Evolutionary conservation across 495 filamentous ascomycete species (phyloP), one percentile per base, ranked within the genome.

Genomic region (Aspergillus sclerotiicarbonarius): DNA sequence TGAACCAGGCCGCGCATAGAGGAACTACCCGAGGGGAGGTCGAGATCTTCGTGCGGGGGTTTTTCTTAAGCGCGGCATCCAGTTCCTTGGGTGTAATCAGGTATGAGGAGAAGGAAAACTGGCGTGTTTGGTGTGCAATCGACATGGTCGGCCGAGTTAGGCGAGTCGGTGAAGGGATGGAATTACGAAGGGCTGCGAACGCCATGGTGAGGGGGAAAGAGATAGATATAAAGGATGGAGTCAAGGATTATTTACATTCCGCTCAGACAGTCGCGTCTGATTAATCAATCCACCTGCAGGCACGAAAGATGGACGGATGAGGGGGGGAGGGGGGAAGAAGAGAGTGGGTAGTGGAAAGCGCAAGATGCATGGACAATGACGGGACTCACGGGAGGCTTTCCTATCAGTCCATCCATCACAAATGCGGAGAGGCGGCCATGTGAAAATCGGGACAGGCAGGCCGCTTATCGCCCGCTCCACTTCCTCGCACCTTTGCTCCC

Each of bases 1-100:
- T 82, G 66, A 96, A 98, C 94, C 94, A 98, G 32, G 90, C 83
- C 37, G 92, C 94, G 69, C 90, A 97, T 51, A 98, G 74, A 2
- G 95, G 91, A 52, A 98, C 83, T 30, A 92, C 85, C 59, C 90
- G 84, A 0, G 94, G 87, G 2, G 88, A 82, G 29, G 89, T 87
- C 13, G 87, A 87, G 64, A 91, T 87, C 59, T 87, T 85, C 56
- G 82, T 85, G 0, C 86, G 79, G 6, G 90, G 80, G 65, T 89
- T 91, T 67, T 87, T 87, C 66, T 87, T 85, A 44, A 98, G 80
- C 32, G 91, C 92, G 44, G 86, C 80, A 54, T 84, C 72, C 54
- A 98, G 88, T 72, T 97, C 85, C 48, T 84, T 79, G 0, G 94
- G 93, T 3, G 90, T 88, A 63, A 98, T 86, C 50, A 96, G 80